Evolutionary conservation across 768 basidiomycete species (phyloP), one percentile per base, ranked within the genome.

Genomic region (Sporobolomyces phaffii): DNA sequence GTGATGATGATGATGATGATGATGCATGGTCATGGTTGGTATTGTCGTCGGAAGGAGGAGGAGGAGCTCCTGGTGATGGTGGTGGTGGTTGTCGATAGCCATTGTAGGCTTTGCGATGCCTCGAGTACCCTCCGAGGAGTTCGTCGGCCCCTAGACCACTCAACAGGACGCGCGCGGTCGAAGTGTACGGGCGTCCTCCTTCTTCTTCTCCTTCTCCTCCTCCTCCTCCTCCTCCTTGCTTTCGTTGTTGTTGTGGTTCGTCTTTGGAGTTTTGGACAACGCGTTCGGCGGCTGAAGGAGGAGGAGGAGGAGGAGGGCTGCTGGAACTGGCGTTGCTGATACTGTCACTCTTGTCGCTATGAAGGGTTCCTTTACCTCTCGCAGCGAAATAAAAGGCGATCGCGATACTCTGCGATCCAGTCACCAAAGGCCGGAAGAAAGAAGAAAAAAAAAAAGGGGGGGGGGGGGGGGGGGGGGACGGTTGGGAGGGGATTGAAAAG

Each of bases 71-170:
- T n/a, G n/a, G n/a, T n/a, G n/a, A n/a, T n/a, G n/a, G n/a, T n/a
- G n/a, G n/a, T n/a, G n/a, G n/a, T 29, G 60, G 47, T 1, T 34
- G 17, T 3, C 15, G 33, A 20, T 49, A 45, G 24, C 34, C 48
- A 36, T 78, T 81, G 75, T 84, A 98, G 2, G 86, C 88, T 14
- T 85, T 83, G 11, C 90, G 83, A 79, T 97, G 92, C 63, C 96
- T 82, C 4, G 89, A 84, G 77, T 99, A 99, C 1, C 96, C 96
- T 4, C 92, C 96, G 7, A 99, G 81, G 44, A 97, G 81, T 76
- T 99, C 96, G 75, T 99, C 96, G 1, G 96, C 90, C 0, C 96
- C 96, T 10, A 99, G 80, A 2, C 96, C 96, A 69, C 86, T 93
- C 29, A 99, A 79, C 13, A 97, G 79, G 0, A 98, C 91, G 48